A percentile compares a stretch with the other conserved stretches of the same genome.
Evolutionary conservation across 305 asterid species (phyloP).

Genomic region (Nicotiana rustica): DNA sequence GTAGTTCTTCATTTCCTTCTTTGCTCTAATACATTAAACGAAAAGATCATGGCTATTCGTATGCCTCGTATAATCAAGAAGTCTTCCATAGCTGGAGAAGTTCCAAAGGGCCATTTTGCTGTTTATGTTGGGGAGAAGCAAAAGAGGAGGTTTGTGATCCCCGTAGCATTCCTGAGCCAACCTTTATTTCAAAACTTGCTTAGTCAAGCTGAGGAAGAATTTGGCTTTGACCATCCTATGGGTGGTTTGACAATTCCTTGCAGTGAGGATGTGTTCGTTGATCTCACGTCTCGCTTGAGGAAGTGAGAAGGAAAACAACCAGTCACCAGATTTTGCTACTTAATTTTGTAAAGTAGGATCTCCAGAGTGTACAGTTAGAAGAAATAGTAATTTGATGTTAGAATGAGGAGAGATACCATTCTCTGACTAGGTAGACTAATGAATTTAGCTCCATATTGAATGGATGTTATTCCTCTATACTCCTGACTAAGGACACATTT

Average conservation of each 20-base stretch:
- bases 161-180: slow-evolving; percentile 38
- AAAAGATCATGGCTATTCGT: slow-evolving; percentile 13
- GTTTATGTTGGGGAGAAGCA: slow-evolving; percentile 29
- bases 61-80: neutral
- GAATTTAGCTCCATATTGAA: neutral
- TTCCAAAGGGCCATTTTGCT: neutral
- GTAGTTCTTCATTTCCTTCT: neutral
- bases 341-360: neutral
- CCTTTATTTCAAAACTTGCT: slow-evolving; percentile 47
- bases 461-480: neutral
- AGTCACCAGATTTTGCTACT: neutral
- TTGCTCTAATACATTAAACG: neutral
- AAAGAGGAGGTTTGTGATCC: slow-evolving; percentile 36
- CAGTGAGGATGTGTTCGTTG: slow-evolving; percentile 69
- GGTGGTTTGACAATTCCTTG: slow-evolving; percentile 56
- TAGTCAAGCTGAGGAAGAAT: slow-evolving; percentile 32
- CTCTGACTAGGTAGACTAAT: slow-evolving; percentile 3
- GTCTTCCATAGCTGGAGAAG: neutral
- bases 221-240: slow-evolving; percentile 22
- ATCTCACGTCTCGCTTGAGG: slow-evolving; percentile 57
- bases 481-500: neutral
- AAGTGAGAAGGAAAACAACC: slow-evolving; percentile 7
- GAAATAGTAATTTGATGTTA: neutral
- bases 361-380: neutral
- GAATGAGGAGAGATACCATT: neutral